These are phyloP conservation scores for Solanum peruvianum DNA, from an alignment of 257 asterid genomes.

Conservation along the genomic window DNA sequence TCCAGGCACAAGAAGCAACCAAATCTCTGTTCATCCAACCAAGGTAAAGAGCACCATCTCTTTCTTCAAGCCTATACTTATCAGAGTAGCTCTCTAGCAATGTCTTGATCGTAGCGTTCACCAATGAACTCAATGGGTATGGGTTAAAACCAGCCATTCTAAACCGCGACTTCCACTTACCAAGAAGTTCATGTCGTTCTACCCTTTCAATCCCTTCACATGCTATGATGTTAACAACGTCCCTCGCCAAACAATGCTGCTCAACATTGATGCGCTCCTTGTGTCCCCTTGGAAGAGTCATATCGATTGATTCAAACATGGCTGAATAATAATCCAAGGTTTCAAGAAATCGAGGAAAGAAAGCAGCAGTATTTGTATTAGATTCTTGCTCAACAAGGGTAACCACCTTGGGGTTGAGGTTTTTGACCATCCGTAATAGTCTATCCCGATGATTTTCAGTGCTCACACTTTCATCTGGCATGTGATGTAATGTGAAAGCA, in stretches of 20 bases:
- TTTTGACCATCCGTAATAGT: constrained; percentile 55
- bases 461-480: constrained; percentile 80
- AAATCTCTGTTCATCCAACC: constrained; percentile 92
- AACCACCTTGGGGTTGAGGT: constrained; percentile 66
- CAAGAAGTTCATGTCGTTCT: constrained; percentile 63
- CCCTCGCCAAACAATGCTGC: constrained; percentile 80
- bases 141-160: constrained; percentile 82
- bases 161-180: constrained; percentile 73
- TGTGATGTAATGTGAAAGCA: constrained; percentile 63
- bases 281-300: constrained; percentile 49
- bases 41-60: constrained; percentile 81
- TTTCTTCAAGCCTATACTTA: constrained; percentile 60
- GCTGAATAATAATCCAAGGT: constrained; percentile 67
- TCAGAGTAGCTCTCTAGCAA: constrained; percentile 45
- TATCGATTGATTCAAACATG: constrained; percentile 78
- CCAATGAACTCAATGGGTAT: constrained; percentile 53
- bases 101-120: constrained; percentile 53
- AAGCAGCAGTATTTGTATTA: constrained; percentile 75
- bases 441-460: constrained; percentile 65
- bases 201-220: constrained; percentile 80
- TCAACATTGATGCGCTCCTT: constrained; percentile 66
- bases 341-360: constrained; percentile 69
- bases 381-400: constrained; percentile 83
- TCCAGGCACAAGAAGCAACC: constrained; percentile 92
- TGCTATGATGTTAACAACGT: constrained; percentile 66